Base-by-base conservation (phyloP, 495 filamentous ascomycete species). In the Ascodesmis nigricans region DNA sequence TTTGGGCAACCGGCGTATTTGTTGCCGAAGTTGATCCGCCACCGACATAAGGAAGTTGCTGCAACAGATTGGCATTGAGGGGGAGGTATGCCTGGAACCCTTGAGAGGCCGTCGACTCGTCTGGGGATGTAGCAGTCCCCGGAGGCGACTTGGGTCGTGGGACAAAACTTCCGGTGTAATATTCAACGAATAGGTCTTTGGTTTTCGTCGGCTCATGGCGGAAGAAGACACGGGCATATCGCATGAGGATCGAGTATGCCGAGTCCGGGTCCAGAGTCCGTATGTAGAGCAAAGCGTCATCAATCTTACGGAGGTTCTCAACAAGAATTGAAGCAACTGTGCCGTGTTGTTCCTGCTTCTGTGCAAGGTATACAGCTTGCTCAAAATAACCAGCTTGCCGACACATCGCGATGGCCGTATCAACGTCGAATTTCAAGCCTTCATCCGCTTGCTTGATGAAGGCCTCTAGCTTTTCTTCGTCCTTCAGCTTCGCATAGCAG, bases 331-430 rank as follows among this genome's bases (percentile, higher is more conserved):
- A 80, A 6, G 95, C 73, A 1, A 97, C 87, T 38, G 92, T 64
- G 21, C 91, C 82, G 45, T 87, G 78, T 49, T 97, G 90, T 4
- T 77, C 71, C 49, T 95, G 83, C 49, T 92, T 90, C 35, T 80
- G 78, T 7, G 87, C 84, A 29, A 97, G 65, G 49, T 87, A 95
- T 1, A 87, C 90, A 5, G 87, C 87, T 57, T 97, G 87, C 41
- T 92, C 79, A 49, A 73, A 84, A 53, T 97, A 97, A n/a, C 90
- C 82, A 15, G 82, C 90, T 57, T 97, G 87, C 11, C 90, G 70
- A 45, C 87, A 97, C 87, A 97, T 95, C 3, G 74, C 69, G 32
- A 95, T 97, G 2, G 90, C 90, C 4, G 90, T 97, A 40, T 95
- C 87, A 5, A 95, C 61, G 55, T 97, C 87, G 53, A 97, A 95